Evolutionary conservation across 495 filamentous ascomycete species (phyloP).

Genomic region (Aspergillus biplanus): DNA sequence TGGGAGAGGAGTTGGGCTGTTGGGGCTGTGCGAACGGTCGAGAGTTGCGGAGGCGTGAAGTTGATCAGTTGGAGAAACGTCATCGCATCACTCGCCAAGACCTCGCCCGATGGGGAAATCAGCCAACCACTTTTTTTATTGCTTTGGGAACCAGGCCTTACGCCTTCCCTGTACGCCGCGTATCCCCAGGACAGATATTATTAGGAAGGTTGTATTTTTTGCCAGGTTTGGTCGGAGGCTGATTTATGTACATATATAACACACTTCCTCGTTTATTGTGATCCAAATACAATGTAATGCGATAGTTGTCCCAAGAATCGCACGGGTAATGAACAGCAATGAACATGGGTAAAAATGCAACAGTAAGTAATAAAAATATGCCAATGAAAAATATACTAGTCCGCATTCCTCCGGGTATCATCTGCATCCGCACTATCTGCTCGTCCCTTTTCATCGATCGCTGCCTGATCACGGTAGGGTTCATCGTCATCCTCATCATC

Average conservation of each 20-base stretch:
- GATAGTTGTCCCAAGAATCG: neutral
- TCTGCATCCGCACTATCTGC: constrained; percentile 24
- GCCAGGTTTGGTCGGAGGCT: neutral
- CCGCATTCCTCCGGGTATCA: constrained; percentile 28
- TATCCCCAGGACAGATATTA: neutral
- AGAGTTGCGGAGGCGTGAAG: constrained; percentile 23
- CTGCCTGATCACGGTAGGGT: constrained; percentile 41
- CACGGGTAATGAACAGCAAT: constrained; percentile 6
- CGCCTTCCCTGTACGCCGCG: neutral
- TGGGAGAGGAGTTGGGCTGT: constrained; percentile 1
- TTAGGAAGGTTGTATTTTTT: neutral
- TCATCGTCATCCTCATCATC: constrained; percentile 61
- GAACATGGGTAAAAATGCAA: constrained; percentile 14
- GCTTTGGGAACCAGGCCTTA: neutral
- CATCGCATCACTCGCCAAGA: constrained; percentile 26
- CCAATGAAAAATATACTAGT: constrained; percentile 18
- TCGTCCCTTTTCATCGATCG: constrained; percentile 30
- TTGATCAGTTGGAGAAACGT: constrained; percentile 26
- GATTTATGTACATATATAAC: neutral
- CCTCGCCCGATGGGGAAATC: neutral
- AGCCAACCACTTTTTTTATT: neutral
- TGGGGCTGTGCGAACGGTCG: constrained; percentile 11
- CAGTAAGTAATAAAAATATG: constrained; percentile 11
- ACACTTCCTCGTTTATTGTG: neutral
- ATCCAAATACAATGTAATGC: constrained; percentile 1